Base-by-base conservation (phyloP, 805 yeast genomes). In the Saccharomycopsis lassenensis region DNA sequence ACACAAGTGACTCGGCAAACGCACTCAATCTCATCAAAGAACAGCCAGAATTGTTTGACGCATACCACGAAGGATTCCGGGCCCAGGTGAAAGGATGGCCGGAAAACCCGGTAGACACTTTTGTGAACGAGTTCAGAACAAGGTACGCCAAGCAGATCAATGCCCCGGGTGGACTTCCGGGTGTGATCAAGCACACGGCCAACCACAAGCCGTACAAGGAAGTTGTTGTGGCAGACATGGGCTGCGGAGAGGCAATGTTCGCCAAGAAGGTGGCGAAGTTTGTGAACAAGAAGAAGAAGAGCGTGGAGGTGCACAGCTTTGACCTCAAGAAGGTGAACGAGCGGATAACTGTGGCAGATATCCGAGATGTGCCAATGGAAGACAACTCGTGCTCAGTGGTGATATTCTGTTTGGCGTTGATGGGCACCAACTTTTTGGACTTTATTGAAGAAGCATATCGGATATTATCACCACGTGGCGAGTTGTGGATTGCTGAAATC, bases 71-170 rank as follows among this genome's bases (percentile, higher is more conserved):
- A 39, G 99, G 99, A 0, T 91, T 91, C 65, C 68, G 94, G 48
- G 78, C 87, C 10, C 99, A 91, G 57, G 97, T 91, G 12, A 86
- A 82, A 51, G 69, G 85, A 15, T 91, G 99, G 99, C 98, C 99
- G 2, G 95, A 89, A 58, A 91, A 91, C 51, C 99, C 99, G 1
- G 95, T 91, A n/a, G 80, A 86, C 57, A 79, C 80, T 2, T 82
- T 86, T 58, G 87, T 84, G 2, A 63, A 71, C 7, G 83, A 80
- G 49, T 67, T 91, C 38, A 71, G 71, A 42, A 52, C 57, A 20
- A 63, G 85, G 49, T 63, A 75, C 1, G 55, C 63, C 8, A 78
- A 69, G 50, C 76, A 78, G n/a, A 74, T 86, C 4, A 84, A 80
- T 56, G 94, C 96, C 1, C 97, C 97, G 3, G 97, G 97, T 46